Evolutionary conservation across 2,329 filamentous ascomycete species (phyloP).

Genomic region (Pseudogymnoascus verrucosus): DNA sequence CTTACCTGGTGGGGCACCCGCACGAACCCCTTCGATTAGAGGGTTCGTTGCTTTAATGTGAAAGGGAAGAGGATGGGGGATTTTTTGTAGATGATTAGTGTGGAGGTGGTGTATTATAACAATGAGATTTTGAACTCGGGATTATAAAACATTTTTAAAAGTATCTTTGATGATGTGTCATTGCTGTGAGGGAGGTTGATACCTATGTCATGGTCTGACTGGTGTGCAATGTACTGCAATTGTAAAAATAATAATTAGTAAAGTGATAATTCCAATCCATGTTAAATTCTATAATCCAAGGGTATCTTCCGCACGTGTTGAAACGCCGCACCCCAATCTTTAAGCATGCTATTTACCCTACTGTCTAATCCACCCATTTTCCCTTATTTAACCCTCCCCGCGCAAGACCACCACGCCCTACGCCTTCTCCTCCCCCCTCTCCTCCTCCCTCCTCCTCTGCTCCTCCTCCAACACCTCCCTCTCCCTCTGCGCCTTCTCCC

Average conservation of each 20-base stretch:
- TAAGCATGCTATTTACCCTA: not conserved
- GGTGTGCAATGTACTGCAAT: too few species aligned
- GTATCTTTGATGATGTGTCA: not conserved
- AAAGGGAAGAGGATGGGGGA: not conserved
- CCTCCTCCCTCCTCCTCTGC: slow-evolving; percentile 31
- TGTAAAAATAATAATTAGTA: not conserved
- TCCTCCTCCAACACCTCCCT: slow-evolving; percentile 56
- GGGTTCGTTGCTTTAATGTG: slow-evolving; percentile 5
- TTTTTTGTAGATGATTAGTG: not conserved
- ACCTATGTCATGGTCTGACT: too few species aligned
- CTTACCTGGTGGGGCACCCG: slow-evolving; percentile 97
- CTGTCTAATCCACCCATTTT: not conserved
- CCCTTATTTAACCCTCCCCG: not conserved
- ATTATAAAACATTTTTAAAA: slow-evolving; percentile 5
- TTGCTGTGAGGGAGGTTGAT: too few species aligned
- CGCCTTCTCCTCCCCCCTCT: not conserved
- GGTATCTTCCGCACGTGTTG: slow-evolving; percentile 9
- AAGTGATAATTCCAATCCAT: not conserved
- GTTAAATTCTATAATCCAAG: slow-evolving; percentile 1
- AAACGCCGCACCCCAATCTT: slow-evolving; percentile 5
- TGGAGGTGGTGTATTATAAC: not conserved
- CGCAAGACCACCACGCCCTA: too few species aligned
- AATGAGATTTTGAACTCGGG: not conserved
- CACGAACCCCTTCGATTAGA: slow-evolving; percentile 70
- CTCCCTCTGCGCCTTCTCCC: slow-evolving; percentile 58